Percentiles rank a stretch among this genome's conserved stretches.
These are phyloP conservation scores for Elaeis guineensis DNA, from an alignment of 176 grass and related monocot species.

Conservation along the genomic window DNA sequence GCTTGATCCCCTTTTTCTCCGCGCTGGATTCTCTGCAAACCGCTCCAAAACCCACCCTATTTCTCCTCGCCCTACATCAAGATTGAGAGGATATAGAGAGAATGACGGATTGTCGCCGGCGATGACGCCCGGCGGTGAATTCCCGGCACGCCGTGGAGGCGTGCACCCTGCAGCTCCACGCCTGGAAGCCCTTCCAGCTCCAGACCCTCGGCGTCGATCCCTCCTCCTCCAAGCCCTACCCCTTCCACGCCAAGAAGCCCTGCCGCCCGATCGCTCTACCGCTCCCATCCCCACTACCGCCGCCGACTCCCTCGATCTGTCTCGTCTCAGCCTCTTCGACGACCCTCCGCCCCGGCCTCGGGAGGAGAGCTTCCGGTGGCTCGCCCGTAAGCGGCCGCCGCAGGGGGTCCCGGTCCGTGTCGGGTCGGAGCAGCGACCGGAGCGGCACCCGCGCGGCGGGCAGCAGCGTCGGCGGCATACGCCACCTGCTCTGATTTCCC, in stretches of 20 bases:
- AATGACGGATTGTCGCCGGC: background rate
- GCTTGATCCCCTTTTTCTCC: too few relatives aligned
- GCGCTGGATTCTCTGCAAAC: too few relatives aligned
- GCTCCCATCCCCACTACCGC: slow-evolving; percentile 24
- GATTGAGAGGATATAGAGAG: too few relatives aligned
- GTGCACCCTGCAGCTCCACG: slow-evolving; percentile 21
- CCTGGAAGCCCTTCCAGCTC: slow-evolving; percentile 27
- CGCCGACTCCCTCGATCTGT: slow-evolving; percentile 24
- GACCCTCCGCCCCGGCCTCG: slow-evolving; percentile 25
- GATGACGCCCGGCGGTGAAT: slow-evolving; percentile 12
- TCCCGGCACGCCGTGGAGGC: slow-evolving; percentile 19
- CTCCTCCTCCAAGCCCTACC: slow-evolving; percentile 6
- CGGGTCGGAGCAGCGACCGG: slow-evolving; percentile 71
- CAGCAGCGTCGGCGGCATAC: slow-evolving; percentile 15
- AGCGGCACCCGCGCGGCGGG: slow-evolving; percentile 28
- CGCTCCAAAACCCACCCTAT: too few relatives aligned
- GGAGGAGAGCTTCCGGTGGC: slow-evolving; percentile 55
- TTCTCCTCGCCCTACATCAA: too few relatives aligned
- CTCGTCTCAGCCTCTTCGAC: slow-evolving; percentile 26
- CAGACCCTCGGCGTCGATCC: slow-evolving; percentile 14
- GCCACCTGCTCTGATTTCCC: slow-evolving; percentile 83
- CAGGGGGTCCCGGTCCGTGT: slow-evolving; percentile 52
- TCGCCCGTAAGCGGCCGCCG: slow-evolving; percentile 58
- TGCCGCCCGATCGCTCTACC: slow-evolving; percentile 60
- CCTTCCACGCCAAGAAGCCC: slow-evolving; percentile 59